Evolutionary conservation across 2,329 filamentous ascomycete genomes (phyloP), one percentile per base, ranked within the genome.

Genomic region (Colletotrichum eremochloae): DNA sequence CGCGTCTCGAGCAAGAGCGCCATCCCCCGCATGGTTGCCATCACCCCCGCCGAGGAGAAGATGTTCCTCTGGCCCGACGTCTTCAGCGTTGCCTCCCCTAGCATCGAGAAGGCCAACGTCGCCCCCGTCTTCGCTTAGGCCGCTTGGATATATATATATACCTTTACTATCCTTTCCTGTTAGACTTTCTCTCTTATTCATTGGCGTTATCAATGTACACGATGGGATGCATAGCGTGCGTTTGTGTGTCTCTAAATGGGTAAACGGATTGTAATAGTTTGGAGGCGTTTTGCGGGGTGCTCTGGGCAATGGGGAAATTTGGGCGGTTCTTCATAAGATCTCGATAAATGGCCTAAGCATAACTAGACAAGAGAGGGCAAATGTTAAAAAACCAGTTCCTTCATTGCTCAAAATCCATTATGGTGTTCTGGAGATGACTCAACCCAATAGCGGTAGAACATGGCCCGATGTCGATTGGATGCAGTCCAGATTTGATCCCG

Each of bases 61-160:
- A 88, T 89, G 82, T 88, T 91, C 75, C 80, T 90, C 55, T 91
- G 89, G 89, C 90, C 89, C 0, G 87, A 91, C 77, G 82, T 85
- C 11, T 90, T 90, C 75, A 84, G 86, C 6, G 79, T 84, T 63
- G 83, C 82, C 75, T 80, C 81, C 46, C 75, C 77, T 29, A 65
- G 62, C 12, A 70, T 75, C n/a, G 75, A 76, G 46, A 75, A 75
- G 58, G 76, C 75, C 31, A 52, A 67, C 48, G 62, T 71, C 11
- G 56, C 67, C 1, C 68, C 71, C 7, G 63, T 67, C 14, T 48
- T 73, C 12, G 71, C 71, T 3, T 73, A 52, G 38, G n/a, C 5
- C 31, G 18, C 11, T 53, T 24, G 24, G 24, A 24, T 24, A 24
- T 24, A 24, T 24, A 24, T 24, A 24, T 24, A 24, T 24, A 24